These are phyloP conservation scores for Halteria grandinella DNA, from an alignment of 73 alveolate species.

Conservation along the genomic window DNA sequence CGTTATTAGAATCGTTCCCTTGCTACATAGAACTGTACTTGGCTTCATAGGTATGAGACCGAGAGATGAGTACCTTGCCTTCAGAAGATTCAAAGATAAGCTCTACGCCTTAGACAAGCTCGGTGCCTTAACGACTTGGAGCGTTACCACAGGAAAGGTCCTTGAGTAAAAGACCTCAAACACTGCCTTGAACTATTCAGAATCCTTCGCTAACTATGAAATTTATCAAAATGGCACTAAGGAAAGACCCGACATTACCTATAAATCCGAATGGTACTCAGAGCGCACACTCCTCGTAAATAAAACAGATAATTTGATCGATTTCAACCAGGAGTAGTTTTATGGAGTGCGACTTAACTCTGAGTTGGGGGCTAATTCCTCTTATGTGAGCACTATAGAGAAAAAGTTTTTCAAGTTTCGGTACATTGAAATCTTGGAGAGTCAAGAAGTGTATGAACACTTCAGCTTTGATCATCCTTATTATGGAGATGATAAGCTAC, in stretches of 20 bases:
- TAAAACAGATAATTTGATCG: slow-evolving; percentile 4
- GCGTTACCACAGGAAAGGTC: slow-evolving; percentile 34
- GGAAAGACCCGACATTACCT: slow-evolving; percentile 27
- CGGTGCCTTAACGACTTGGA: slow-evolving; percentile 41
- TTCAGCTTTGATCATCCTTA: slow-evolving; percentile 30
- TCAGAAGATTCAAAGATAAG: slow-evolving; percentile 27
- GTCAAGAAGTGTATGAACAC: slow-evolving; percentile 12
- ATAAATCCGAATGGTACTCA: slow-evolving; percentile 33
- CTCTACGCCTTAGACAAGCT: slow-evolving; percentile 22
- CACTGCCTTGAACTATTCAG: background rate
- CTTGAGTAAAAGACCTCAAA: background rate
- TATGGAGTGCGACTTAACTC: slow-evolving; percentile 19
- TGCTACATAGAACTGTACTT: slow-evolving; percentile 38
- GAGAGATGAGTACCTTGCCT: slow-evolving; percentile 40
- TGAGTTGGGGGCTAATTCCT: background rate
- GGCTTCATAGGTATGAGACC: slow-evolving; percentile 43
- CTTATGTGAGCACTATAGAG: slow-evolving; percentile 22
- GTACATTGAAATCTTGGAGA: slow-evolving; percentile 10
- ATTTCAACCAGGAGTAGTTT: slow-evolving; percentile 4
- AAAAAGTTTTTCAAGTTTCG: background rate
- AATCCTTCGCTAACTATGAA: background rate
- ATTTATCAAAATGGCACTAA: slow-evolving; percentile 13
- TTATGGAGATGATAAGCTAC: slow-evolving; percentile 19
- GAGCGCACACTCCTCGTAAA: slow-evolving; percentile 8
- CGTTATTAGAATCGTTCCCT: slow-evolving; percentile 39